A percentile compares a stretch with the other conserved stretches of the same genome.
These are phyloP conservation scores for Monosporozyma aquatica DNA, from an alignment of 805 yeast species.

Conservation along the genomic window DNA sequence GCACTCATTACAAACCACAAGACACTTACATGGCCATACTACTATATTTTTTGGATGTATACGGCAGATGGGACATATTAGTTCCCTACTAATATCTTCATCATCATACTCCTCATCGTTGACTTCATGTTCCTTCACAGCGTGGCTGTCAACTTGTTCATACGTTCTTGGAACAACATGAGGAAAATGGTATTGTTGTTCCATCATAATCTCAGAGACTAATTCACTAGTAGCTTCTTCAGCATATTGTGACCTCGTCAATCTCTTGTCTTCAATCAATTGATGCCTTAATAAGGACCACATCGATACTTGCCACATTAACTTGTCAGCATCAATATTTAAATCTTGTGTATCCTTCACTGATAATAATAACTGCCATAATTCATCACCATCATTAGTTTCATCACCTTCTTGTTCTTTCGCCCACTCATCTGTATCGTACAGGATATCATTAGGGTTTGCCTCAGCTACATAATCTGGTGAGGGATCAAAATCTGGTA, in stretches of 20 bases:
- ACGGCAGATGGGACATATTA: conserved; percentile 76
- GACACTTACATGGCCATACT: conserved; percentile 89
- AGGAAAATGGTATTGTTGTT: conserved; percentile 6
- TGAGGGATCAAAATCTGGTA: conserved; percentile 25
- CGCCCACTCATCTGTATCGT: background rate
- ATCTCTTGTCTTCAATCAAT: conserved; percentile 10
- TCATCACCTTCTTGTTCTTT: background rate
- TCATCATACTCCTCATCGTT: conserved; percentile 31
- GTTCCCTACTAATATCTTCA: conserved; percentile 10
- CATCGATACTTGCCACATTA: conserved; percentile 24
- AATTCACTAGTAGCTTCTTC: conserved; percentile 24
- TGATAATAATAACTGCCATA: background rate
- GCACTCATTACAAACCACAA: conserved; percentile 81
- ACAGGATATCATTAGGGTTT: background rate
- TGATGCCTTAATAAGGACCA: conserved; percentile 23
- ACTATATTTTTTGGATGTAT: conserved; percentile 63
- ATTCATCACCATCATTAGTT: background rate
- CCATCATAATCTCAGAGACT: conserved; percentile 20
- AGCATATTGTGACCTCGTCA: conserved; percentile 32
- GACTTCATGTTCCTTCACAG: conserved; percentile 9
- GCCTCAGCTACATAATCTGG: conserved; percentile 4
- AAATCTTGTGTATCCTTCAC: background rate
- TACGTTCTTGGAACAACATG: background rate
- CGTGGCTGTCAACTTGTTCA: background rate
- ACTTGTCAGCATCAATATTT: conserved; percentile 7